Base-by-base conservation (phyloP, 2,329 filamentous ascomycete genomes). In the Aspergillus niger region DNA sequence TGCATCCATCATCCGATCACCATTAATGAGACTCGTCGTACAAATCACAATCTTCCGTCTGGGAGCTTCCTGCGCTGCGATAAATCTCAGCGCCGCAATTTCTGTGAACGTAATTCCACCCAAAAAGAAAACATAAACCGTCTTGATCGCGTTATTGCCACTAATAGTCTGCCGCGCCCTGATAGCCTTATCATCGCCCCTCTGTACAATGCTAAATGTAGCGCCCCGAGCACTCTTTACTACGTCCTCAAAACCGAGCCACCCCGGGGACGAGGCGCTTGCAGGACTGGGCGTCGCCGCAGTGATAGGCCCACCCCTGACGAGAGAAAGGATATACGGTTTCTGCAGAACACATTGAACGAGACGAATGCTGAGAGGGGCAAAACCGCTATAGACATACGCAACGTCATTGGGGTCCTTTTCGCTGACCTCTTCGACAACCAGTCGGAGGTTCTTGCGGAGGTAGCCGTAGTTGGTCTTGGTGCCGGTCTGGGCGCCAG, bases 321-420 rank as follows among this genome's bases (percentile, higher is more conserved):
- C 88, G 10, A 93, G 84, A 4, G 85, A 87, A 59, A 89, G 81
- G 30, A 99, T 81, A 67, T 93, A 91, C 59, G 91, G 87, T 76
- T 99, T 99, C 75, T 98, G 93, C 51, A 99, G 79, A 53, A 98
- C 86, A 72, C 91, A 95, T 76, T 99, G 96, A 5, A 99, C 89
- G 4, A 99, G 85, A 15, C 95, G 89, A 57, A 98, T 86, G 48
- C 91, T 96, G 11, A 99, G 84, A 0, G 95, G 96, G 4, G 96
- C 95, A 73, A 98, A 99, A 55, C 95, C 96, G 65, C 91, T 96
- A 78, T 98, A 99, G 10, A 97, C 93, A 71, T 99, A 99, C n/a
- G 93, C 90, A 63, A 98, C 89, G 69, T 99, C 95, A 70, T 95
- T 91, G 2, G 95, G 95, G 50, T 96, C 90, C 61, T 95, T 89